These are phyloP conservation scores for Amanita subjunquillea DNA, from an alignment of 768 basidiomycete genomes.

Conservation along the genomic window DNA sequence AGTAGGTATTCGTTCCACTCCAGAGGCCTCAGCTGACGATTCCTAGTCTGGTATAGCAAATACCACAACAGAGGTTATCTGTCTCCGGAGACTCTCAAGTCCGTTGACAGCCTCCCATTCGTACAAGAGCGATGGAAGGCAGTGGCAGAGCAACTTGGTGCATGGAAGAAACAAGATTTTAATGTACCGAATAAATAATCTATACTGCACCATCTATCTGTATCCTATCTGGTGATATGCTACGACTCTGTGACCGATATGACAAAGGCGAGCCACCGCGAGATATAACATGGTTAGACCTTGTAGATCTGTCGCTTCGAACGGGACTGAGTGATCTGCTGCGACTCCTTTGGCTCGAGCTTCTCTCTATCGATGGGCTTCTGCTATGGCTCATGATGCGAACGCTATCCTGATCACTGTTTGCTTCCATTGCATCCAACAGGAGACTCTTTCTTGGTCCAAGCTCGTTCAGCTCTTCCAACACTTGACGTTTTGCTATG, in stretches of 20 bases:
- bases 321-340: constrained; percentile 22
- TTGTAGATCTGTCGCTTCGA: constrained; percentile 37
- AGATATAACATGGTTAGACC: constrained; percentile 45
- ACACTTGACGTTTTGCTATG: constrained; percentile 68
- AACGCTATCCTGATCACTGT: constrained; percentile 41
- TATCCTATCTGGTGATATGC: constrained; percentile 51
- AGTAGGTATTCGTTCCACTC: constrained; percentile 33
- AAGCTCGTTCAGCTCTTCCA: constrained; percentile 90
- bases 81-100: constrained; percentile 44
- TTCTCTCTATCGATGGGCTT: constrained; percentile 18
- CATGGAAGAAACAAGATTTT: constrained; percentile 39
- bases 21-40: constrained; percentile 3
- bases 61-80: constrained; percentile 70
- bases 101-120: constrained; percentile 41
- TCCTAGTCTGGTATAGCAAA: constrained; percentile 68
- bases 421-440: constrained; percentile 81
- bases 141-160: constrained; percentile 50
- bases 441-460: constrained; percentile 78
- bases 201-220: constrained; percentile 20
- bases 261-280: constrained; percentile 40
- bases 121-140: constrained; percentile 63
- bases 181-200: constrained; percentile 31
- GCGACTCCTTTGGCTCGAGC: constrained; percentile 15
- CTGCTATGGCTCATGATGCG: constrained; percentile 29
- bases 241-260: constrained; percentile 46